These are phyloP conservation scores for Trichophyton equinum DNA, from an alignment of 2,329 filamentous ascomycete genomes.

Conservation along the genomic window DNA sequence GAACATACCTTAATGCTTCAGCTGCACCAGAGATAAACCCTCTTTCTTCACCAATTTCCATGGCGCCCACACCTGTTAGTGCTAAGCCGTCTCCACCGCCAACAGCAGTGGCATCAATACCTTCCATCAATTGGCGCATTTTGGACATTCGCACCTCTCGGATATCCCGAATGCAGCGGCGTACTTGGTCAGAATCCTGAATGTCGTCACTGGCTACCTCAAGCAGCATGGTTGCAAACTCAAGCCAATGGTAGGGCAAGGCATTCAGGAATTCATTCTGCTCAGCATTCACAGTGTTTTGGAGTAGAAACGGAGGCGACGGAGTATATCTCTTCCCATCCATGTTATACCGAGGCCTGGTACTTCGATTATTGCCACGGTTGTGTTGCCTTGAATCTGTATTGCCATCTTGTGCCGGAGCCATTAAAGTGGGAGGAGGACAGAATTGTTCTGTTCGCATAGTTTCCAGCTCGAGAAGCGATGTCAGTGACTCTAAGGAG, in stretches of 20 bases:
- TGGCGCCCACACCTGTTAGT: slow-evolving; percentile 71
- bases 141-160: slow-evolving; percentile 84
- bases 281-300: slow-evolving; percentile 49
- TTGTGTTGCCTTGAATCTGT: slow-evolving; percentile 20
- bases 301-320: slow-evolving; percentile 65
- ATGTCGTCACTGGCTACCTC: slow-evolving; percentile 78
- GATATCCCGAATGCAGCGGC: slow-evolving; percentile 65
- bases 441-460: slow-evolving; percentile 61
- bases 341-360: slow-evolving; percentile 22
- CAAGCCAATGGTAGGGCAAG: slow-evolving; percentile 91
- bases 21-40: slow-evolving; percentile 76
- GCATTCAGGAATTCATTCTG: slow-evolving; percentile 25
- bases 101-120: slow-evolving; percentile 44
- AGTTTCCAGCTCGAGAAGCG: slow-evolving; percentile 72
- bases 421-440: slow-evolving; percentile 57
- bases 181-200: slow-evolving; percentile 56
- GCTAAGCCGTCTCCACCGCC: slow-evolving; percentile 59
- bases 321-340: slow-evolving; percentile 30
- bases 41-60: slow-evolving; percentile 82
- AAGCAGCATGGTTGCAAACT: slow-evolving; percentile 75
- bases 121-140: slow-evolving; percentile 61
- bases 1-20: slow-evolving; percentile 57
- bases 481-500: slow-evolving; percentile 57
- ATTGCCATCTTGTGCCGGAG: slow-evolving; percentile 14
- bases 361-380: slow-evolving; percentile 14